Evolutionary conservation across 108 stramenopile species (phyloP), one percentile per base, ranked within the genome.

Genomic region (Nannochloropsis gaditana): DNA sequence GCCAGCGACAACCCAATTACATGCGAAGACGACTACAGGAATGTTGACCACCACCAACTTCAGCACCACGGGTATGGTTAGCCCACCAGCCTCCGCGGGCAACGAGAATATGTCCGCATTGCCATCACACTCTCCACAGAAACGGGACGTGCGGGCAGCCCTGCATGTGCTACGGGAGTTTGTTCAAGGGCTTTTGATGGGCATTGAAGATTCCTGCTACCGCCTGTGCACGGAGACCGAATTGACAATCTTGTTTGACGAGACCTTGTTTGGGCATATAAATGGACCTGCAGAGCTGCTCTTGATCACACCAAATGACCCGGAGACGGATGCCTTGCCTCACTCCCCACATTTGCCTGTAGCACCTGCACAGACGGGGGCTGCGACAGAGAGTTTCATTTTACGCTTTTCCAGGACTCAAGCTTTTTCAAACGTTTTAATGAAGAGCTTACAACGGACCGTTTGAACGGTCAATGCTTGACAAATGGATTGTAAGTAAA

Each of bases 401-500:
- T 73, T 73, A n/a, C 59, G 59, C 59, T 73, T 73, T 73, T 73
- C 19, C 59, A 15, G 59, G 59, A 73, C 59, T 15, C 59, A 73
- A 73, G 59, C 59, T n/a, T 73, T 73, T 73, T 73, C 59, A n/a
- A 73, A 73, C n/a, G 59, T n/a, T n/a, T 8, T 73, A n/a, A 73
- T 73, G 59, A 73, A 73, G 6, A 8, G 59, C 5, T 73, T 73
- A n/a, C 59, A 73, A n/a, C 59, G 59, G 59, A n/a, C 4, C 59
- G 59, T 4, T n/a, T 73, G n/a, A n/a, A 73, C n/a, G 31, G 31
- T 31, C 31, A 31, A 31, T 31, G 31, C 31, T 31, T 31, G 31
- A 31, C 31, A 31, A 31, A 31, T 31, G 31, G 31, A 31, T 31
- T 31, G 31, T 31, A 31, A 31, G 31, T 31, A 31, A 1, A 31